Evolutionary conservation across 306 rosid species (phyloP).

Genomic region (Casuarina equisetifolia): DNA sequence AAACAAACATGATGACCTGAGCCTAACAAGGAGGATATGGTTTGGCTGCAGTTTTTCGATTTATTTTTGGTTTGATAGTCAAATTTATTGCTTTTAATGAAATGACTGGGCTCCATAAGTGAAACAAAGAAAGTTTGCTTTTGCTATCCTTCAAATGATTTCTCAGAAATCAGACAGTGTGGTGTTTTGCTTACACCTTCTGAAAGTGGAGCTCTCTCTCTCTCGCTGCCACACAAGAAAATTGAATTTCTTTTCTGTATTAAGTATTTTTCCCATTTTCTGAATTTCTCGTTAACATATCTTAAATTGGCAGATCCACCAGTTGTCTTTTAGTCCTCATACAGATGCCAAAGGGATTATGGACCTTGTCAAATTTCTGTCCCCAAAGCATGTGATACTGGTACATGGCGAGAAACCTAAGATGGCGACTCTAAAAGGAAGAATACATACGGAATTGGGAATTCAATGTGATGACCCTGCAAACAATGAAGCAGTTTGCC

Average conservation of each 20-base stretch:
- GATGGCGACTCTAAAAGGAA: slow-evolving; percentile 73
- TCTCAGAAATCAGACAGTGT: background rate
- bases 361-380: slow-evolving; percentile 89
- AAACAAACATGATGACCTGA: background rate
- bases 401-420: slow-evolving; percentile 94
- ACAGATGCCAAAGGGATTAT: slow-evolving; percentile 94
- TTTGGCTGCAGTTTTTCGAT: background rate
- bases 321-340: slow-evolving; percentile 90
- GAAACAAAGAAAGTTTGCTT: background rate
- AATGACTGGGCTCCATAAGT: background rate
- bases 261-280: slow-evolving; percentile 13
- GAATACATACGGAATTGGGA: slow-evolving; percentile 77
- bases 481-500: slow-evolving; percentile 60
- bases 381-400: slow-evolving; percentile 84
- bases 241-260: background rate
- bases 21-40: background rate
- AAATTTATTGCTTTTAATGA: background rate
- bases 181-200: background rate
- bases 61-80: background rate
- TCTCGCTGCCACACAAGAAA: background rate
- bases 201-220: background rate
- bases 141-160: background rate
- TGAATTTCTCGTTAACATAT: slow-evolving; percentile 9
- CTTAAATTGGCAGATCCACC: slow-evolving; percentile 72
- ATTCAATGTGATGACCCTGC: slow-evolving; percentile 78